Evolutionary conservation across 208 protist genomes (phyloP), one percentile per base, ranked within the genome.

Genomic region (Acanthamoeba comandoni): DNA sequence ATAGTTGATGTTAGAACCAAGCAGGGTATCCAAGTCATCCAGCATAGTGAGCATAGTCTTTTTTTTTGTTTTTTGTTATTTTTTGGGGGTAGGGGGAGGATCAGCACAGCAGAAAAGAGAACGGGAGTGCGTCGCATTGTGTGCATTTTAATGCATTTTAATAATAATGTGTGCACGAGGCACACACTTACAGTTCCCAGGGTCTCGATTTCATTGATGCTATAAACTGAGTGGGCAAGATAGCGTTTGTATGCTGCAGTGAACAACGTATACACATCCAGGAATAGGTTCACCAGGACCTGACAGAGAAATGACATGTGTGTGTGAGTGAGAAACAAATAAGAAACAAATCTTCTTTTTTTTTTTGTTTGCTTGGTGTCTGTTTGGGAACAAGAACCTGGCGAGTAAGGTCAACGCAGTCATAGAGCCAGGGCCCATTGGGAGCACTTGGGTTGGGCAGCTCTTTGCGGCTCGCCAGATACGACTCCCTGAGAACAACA

Each of bases 331-430:
- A 26, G 58, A 65, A 65, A 26, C n/a, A 65, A 26, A 65, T 29
- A 4, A 65, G 24, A 26, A 65, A 65, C 58, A 65, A 43, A 43
- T 1, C 35, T 43, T 43, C 5, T 43, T n/a, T n/a, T n/a, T 43
- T 43, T 43, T n/a, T n/a, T n/a, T n/a, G n/a, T n/a, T n/a, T n/a
- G n/a, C n/a, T n/a, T n/a, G n/a, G n/a, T n/a, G n/a, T n/a, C n/a
- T n/a, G n/a, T n/a, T n/a, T n/a, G n/a, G 69, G 92, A 53, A 52
- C 49, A 55, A 92, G 22, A 15, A 82, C 92, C 67, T 95, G 92
- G 11, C 93, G 65, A 19, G 67, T 85, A 26, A 95, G 62, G 64
- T 95, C 93, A 13, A 95, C 94, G 5, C 94, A 51, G 85, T 95
- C 94, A 82, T 95, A 93, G 22, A 58, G 13, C 65, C 92, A 95